Evolutionary conservation across 805 yeast species (phyloP), one percentile per base, ranked within the genome.

Genomic region (Lachancea quebecensis): DNA sequence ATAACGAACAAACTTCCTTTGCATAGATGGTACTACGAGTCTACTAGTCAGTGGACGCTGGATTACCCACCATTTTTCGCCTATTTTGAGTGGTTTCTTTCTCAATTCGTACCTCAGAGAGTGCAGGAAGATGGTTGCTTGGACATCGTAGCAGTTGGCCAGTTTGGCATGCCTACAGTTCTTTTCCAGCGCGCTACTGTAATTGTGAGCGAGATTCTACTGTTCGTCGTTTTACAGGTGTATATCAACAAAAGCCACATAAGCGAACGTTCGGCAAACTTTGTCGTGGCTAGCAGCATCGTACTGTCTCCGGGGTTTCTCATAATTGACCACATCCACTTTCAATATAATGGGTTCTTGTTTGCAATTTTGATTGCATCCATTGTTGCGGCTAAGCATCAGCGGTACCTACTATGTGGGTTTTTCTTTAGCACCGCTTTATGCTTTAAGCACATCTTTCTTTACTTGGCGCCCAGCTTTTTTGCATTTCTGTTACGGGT

Each of bases 51-150:
- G 59, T 93, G 98, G 97, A 93, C 98, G 0, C 68, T 93, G 35
- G 99, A 93, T 64, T 93, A 91, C 66, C 99, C 99, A 10, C 99
- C 99, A 0, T 86, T 89, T 57, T 93, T 93, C 65, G 99, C 99
- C 0, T 90, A 88, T 65, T 91, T 93, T 55, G 99, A 93, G 64
- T 88, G 89, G 85, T 16, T 73, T 2, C 61, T 93, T 39, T 73
- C 95, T 0, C 81, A 73, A 42, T 72, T 85, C 45, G 91, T 85
- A 1, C 95, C 96, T 0, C 41, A 54, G 1, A 27, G 59, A 0
- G 95, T 85, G 1, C 67, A 63, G 5, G 62, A 70, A 0, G 96
- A 90, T 63, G 96, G 96, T 0, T 83, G 95, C 58, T 69, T 90
- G 36, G 83, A 77, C 41, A 73, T 90, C 36, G 79, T 79, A 0